phyloP scores from a whole-genome alignment of 805 yeast species.

The Schwanniomyces vanrijiae region DNA sequence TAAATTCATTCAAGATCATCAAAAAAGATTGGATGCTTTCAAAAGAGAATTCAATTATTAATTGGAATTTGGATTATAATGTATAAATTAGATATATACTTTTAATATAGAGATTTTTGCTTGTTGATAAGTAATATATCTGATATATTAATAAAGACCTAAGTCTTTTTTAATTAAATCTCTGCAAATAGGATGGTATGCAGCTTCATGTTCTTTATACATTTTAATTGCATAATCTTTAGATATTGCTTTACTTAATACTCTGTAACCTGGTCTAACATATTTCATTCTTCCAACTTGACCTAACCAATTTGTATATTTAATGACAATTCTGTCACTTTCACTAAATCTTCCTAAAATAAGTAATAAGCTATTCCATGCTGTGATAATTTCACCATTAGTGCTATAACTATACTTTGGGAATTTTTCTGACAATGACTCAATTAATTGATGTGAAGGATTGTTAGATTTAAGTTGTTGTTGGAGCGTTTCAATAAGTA shows the following conservation, averaged over 20 bases:
- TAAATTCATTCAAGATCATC: conserved; percentile 58
- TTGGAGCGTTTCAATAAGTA: conserved; percentile 23
- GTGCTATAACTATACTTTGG: conserved; percentile 17
- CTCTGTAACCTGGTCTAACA: conserved; percentile 32
- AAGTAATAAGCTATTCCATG: conserved; percentile 23
- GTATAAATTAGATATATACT: background rate
- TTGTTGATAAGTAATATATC: too few relatives aligned
- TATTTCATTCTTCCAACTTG: conserved; percentile 38
- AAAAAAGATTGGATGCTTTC: conserved; percentile 54
- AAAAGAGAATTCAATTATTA: conserved; percentile 24
- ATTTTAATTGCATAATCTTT: conserved; percentile 27
- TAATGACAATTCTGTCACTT: conserved; percentile 13
- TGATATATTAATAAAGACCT: background rate
- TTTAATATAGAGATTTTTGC: background rate
- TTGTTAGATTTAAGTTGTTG: conserved; percentile 12
- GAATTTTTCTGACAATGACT: conserved; percentile 15
- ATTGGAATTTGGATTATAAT: background rate
- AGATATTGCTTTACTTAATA: conserved; percentile 19
- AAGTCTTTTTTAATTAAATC: conserved; percentile 25
- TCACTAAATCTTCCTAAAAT: conserved; percentile 16
- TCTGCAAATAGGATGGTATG: conserved; percentile 34
- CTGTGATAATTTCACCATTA: conserved; percentile 25
- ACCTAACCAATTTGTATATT: conserved; percentile 31
- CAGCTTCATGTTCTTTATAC: conserved; percentile 17
- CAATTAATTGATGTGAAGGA: conserved; percentile 10